Conservation (phyloP, 2,329 filamentous ascomycete species). For the Diaporthe ampelina region DNA sequence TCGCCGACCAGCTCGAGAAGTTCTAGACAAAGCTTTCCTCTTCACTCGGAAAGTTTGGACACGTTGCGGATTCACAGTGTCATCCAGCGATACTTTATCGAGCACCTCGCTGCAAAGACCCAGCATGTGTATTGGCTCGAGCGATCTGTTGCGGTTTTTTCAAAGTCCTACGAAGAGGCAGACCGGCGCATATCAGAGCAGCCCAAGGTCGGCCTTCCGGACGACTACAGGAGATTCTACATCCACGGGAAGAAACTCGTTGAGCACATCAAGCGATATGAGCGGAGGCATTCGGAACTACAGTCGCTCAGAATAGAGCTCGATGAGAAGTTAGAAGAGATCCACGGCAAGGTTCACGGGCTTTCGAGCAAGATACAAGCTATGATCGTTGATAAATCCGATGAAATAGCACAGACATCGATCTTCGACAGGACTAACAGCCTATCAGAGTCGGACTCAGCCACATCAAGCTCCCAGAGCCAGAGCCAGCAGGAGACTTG, state of each 20-base stretch:
- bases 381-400: constrained; percentile 53
- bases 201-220: constrained; percentile 58
- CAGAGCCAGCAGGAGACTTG: constrained; percentile 44
- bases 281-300: constrained; percentile 49
- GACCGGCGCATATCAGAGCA: constrained; percentile 58
- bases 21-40: constrained; percentile 55
- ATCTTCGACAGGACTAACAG: constrained; percentile 66
- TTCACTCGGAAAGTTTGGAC: constrained; percentile 61
- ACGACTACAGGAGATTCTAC: constrained; percentile 66
- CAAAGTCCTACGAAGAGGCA: constrained; percentile 62
- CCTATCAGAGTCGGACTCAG: constrained; percentile 61
- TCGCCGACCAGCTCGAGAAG: constrained; percentile 58
- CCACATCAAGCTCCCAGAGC: constrained; percentile 56
- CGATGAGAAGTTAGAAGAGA: constrained; percentile 52
- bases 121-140: constrained; percentile 63
- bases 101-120: constrained; percentile 58
- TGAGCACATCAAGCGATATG: constrained; percentile 57
- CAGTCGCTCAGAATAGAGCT: constrained; percentile 53
- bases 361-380: constrained; percentile 57
- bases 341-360: constrained; percentile 58
- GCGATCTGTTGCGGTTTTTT: constrained; percentile 62
- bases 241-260: constrained; percentile 65
- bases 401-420: constrained; percentile 54
- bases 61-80: constrained; percentile 65
- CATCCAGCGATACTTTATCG: constrained; percentile 67